Base-by-base conservation (phyloP, 2,329 filamentous ascomycete genomes). In the Fusarium bactridioides region DNA sequence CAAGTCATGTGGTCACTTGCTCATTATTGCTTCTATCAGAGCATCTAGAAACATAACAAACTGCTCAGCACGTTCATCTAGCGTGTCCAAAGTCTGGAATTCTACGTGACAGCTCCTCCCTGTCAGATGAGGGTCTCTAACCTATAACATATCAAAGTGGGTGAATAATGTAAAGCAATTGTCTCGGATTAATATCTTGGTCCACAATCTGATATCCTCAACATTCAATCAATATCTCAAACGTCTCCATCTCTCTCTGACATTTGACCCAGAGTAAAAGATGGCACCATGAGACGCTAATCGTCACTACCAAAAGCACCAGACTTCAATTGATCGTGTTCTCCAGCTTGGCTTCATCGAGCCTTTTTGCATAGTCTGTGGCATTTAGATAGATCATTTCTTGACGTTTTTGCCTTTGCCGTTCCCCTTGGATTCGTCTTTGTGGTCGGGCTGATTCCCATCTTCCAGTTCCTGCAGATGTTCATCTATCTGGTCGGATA, bases 171-270 rank as follows among this genome's bases (percentile, higher is more conserved):
- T 47, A 67, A 61, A 67, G 54, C 41, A 33, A 53, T 47, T 69
- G 66, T 64, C 58, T 69, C 38, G 33, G 40, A 58, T 56, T 54
- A 69, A 69, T 69, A 69, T 43, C 38, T 41, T 40, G 38, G 11
- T 27, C 66, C 44, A 38, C 54, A 29, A 27, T 57, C 21, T 25
- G 38, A 47, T 57, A 57, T 69, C 33, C 31, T 51, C 33, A 31
- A 10, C 50, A 23, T 53, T 63, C 29, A 29, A 45, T 31, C 3
- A 15, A 15, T 16, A 31, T 50, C 45, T 41, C 25, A 18, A 45
- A 57, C 19, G 23, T 11, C 40, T 37, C 25, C n/a, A 27, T 50
- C 47, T 37, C 51, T 41, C 37, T 45, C 40, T 31, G 25, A 25
- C 40, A 31, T 48, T 15, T 19, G 51, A 53, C 25, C 29, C 21